Conservation (phyloP, 2,329 filamentous ascomycete genomes). For the Penicillium sp. region DNA sequence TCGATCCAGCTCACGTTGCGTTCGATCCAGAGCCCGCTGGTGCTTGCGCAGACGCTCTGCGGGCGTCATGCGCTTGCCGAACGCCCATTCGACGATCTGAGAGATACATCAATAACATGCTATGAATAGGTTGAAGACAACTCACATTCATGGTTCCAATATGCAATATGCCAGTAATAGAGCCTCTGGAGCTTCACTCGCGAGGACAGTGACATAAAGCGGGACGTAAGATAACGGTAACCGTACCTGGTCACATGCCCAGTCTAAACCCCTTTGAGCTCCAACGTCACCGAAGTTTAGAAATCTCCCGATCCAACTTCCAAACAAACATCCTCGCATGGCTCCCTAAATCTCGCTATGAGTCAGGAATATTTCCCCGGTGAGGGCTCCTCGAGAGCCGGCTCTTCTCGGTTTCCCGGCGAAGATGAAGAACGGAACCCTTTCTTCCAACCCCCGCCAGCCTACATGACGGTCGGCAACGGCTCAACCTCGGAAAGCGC, state of each 20-base stretch:
- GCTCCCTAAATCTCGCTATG: conserved; percentile 31
- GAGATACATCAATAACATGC: conserved; percentile 16
- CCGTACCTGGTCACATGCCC: conserved; percentile 25
- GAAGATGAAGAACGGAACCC: conserved; percentile 30
- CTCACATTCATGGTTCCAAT: conserved; percentile 42
- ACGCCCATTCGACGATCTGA: conserved; percentile 98
- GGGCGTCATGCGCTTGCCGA: conserved; percentile 98
- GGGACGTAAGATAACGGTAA: conserved; percentile 17
- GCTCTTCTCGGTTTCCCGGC: conserved; percentile 34
- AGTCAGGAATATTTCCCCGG: conserved; percentile 44
- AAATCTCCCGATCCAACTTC: conserved; percentile 21
- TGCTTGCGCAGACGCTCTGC: conserved; percentile 67
- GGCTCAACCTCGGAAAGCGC: conserved; percentile 81
- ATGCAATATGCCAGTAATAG: neutral
- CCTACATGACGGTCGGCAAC: conserved; percentile 85
- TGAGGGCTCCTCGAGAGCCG: conserved; percentile 36
- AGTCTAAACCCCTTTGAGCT: conserved; percentile 24
- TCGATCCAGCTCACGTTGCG: conserved; percentile 91
- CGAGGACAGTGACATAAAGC: conserved; percentile 28
- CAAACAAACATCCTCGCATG: conserved; percentile 20
- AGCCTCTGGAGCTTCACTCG: neutral
- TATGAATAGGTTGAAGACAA: neutral
- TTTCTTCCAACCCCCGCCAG: conserved; percentile 47
- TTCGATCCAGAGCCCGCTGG: conserved; percentile 94
- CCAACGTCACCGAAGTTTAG: conserved; percentile 18